phyloP scores from a whole-genome alignment of 139 green algal species.

The Chlorella sp. region DNA sequence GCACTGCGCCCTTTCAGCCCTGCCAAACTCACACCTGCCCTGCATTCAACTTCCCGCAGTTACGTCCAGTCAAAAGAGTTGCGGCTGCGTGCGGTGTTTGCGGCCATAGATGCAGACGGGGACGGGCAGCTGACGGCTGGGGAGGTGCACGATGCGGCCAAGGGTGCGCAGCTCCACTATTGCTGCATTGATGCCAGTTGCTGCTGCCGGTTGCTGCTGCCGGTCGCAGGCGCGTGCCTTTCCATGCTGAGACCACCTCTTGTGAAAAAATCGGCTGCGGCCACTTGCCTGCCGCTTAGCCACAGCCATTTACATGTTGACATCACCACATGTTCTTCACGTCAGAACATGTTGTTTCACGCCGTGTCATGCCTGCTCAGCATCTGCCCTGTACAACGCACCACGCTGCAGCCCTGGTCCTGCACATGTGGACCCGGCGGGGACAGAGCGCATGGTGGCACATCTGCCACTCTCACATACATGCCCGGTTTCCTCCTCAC shows the following conservation, averaged over 20 bases:
- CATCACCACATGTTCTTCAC: too few relatives aligned
- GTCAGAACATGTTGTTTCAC: too few relatives aligned
- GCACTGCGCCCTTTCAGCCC: neutral
- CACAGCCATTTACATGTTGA: too few relatives aligned
- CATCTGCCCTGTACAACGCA: too few relatives aligned
- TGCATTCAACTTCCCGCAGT: neutral
- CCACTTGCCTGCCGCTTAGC: too few relatives aligned
- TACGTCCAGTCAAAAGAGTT: conserved; percentile 29
- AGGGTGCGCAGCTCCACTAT: neutral
- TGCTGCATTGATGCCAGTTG: neutral
- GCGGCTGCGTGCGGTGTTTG: neutral
- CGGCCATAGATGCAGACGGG: neutral
- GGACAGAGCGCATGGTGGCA: too few relatives aligned
- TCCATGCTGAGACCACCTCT: neutral
- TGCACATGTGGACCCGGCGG: too few relatives aligned
- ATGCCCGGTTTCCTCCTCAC: too few relatives aligned
- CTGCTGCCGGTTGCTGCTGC: neutral
- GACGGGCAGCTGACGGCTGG: conserved; percentile 16
- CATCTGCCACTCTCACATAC: too few relatives aligned
- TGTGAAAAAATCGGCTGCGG: too few relatives aligned
- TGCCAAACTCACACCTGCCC: neutral
- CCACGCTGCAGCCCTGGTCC: too few relatives aligned
- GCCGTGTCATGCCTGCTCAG: too few relatives aligned
- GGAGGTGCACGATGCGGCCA: conserved; percentile 25
- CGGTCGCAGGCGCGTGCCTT: neutral